Base-by-base conservation (phyloP, 352 stramenopile genomes). In the Thalassiosira delicatula region DNA sequence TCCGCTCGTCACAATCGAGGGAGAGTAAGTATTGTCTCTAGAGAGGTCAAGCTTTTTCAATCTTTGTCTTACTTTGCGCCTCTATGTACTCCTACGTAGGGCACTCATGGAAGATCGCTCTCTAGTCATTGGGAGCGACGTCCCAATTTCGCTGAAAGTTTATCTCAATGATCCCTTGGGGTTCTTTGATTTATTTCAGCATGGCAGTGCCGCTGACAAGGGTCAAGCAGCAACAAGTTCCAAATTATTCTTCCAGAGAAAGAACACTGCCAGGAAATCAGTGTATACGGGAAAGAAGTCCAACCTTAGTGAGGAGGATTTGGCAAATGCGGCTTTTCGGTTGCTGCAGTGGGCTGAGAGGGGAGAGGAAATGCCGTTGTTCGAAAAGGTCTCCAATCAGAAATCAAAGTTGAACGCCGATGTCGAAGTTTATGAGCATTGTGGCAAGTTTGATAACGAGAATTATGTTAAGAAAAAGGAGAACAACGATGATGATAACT, bases 291-390 rank as follows among this genome's bases (percentile, higher is more conserved):
- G 46, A 69, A 79, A 61, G 40, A 72, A 76, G 60, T 5, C 71
- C 25, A 70, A 69, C 19, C 40, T 63, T 59, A 65, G 59, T 17
- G 4, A 53, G 11, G 66, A 79, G 1, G 66, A 79, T n/a, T 49
- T 92, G 37, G 65, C 54, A 42, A 57, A 89, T 21, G 84, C 84
- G 17, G 91, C 89, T 21, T 93, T 92, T 89, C 73, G 23, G n/a
- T 70, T 94, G 21, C 76, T 94, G 60, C 88, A 93, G 67, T 94
- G 88, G 88, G 89, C 88, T 5, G 81, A 94, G 37, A 84, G 84
- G 65, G 89, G 89, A 53, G 80, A 92, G 63, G 74, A 88, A 40
- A 29, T 74, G 54, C 42, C 35, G 35, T 66, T 71, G 21, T 29
- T 49, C 25, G n/a, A n/a, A n/a, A n/a, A n/a, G n/a, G n/a, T n/a